Evolutionary conservation across 2,329 filamentous ascomycete genomes (phyloP).

Genomic region (Amesomyces nigricolor): DNA sequence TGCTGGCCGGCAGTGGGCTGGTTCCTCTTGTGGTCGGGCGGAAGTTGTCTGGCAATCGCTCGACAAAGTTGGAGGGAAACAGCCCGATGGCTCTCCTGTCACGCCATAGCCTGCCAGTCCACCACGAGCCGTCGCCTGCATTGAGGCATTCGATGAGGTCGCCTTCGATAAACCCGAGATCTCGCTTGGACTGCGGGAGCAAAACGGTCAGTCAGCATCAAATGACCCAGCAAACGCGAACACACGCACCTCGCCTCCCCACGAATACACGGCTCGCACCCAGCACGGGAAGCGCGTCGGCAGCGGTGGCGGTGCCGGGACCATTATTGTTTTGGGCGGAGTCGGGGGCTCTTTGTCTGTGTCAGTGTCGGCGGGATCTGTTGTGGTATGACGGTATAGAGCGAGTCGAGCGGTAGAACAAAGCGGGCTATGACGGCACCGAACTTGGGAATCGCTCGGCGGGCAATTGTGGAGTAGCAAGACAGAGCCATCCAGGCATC

Average conservation of each 20-base stretch:
- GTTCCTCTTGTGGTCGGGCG: constrained; percentile 63
- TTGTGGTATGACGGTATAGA: neutral
- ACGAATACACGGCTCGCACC: constrained; percentile 87
- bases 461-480: constrained; percentile 15
- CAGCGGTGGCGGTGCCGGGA: constrained; percentile 52
- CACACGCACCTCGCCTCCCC: constrained; percentile 71
- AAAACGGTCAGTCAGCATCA: constrained; percentile 15
- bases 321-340: constrained; percentile 36
- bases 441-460: constrained; percentile 10
- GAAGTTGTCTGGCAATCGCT: constrained; percentile 79
- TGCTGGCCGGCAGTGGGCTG: constrained; percentile 54
- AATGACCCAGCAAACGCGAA: neutral
- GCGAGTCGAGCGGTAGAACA: neutral
- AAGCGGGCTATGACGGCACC: constrained; percentile 15
- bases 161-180: constrained; percentile 94
- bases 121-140: constrained; percentile 96
- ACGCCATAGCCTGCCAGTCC: constrained; percentile 86
- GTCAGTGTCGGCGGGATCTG: neutral
- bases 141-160: constrained; percentile 98
- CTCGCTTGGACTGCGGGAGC: constrained; percentile 67
- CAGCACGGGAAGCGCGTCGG: constrained; percentile 83
- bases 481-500: constrained; percentile 14
- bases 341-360: neutral
- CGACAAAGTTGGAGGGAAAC: constrained; percentile 96
- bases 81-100: constrained; percentile 87